phyloP scores from a whole-genome alignment of 2,329 filamentous ascomycete genomes.

The Alternaria alternata region DNA sequence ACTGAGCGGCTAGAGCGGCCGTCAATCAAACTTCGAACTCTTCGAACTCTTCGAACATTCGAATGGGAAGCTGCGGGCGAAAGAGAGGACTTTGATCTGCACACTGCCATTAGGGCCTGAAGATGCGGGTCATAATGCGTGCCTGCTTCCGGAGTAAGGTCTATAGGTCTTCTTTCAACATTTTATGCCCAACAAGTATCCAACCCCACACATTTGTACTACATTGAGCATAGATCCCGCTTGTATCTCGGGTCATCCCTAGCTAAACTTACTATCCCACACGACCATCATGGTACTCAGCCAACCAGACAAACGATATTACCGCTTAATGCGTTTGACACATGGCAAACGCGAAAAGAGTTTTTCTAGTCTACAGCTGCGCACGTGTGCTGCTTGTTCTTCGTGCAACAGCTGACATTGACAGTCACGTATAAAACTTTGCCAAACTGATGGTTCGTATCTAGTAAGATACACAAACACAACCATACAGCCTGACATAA shows the following conservation, averaged over 20 bases:
- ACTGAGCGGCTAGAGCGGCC: not conserved
- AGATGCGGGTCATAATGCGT: constrained; percentile 4
- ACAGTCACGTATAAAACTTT: constrained; percentile 3
- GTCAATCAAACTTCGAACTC: not conserved
- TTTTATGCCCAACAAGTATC: not conserved
- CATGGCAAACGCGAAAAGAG: constrained; percentile 14
- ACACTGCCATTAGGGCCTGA: not conserved
- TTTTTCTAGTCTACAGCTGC: constrained; percentile 11
- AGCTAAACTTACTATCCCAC: constrained; percentile 16
- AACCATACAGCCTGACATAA: not conserved
- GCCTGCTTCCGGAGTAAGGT: not conserved
- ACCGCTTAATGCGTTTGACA: constrained; percentile 2
- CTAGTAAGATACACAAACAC: not conserved
- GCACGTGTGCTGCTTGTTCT: not conserved
- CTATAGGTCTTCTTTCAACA: not conserved
- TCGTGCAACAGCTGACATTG: not conserved
- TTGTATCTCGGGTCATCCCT: constrained; percentile 3
- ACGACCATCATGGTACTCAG: constrained; percentile 38
- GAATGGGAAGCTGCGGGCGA: not conserved
- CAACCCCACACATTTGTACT: constrained; percentile 5
- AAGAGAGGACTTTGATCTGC: not conserved
- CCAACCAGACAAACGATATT: constrained; percentile 29
- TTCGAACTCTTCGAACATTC: not conserved
- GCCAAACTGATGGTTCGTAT: not conserved
- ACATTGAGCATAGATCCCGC: constrained; percentile 12